Base-by-base conservation (phyloP, 2,329 filamentous ascomycete species). In the Colletotrichum eremochloae region DNA sequence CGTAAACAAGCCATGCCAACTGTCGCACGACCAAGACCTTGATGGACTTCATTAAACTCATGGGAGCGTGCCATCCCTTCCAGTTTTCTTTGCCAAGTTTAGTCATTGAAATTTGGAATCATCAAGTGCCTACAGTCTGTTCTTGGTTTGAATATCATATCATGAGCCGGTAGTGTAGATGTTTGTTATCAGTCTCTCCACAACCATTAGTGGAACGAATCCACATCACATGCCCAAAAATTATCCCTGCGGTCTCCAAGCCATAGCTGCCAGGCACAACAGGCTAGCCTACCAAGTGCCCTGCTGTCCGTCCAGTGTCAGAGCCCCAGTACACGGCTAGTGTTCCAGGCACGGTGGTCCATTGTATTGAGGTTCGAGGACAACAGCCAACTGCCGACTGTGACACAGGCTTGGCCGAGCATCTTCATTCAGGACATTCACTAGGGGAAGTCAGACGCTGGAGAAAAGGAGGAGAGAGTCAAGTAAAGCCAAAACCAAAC, bases 131-230 rank as follows among this genome's bases (percentile, higher is more conserved):
- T 66, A 64, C 14, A 60, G 15, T 14, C 65, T 60, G 24, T 72
- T 53, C 58, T 60, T 72, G 8, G 58, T 60, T 38, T 72, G 52
- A 2, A 72, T 65, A 11, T 63, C 71, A 5, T 71, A 56, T 67
- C 67, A 71, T 5, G 67, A 53, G 50, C 63, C 58, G 62, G 67
- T 67, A 42, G 62, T 71, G 50, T 48, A 69, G 38, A 29, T 8
- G 33, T 0, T 12, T 5, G 9, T 53, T 7, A 15, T 20, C 4
- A 36, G 18, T 24, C 20, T 36, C 44, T 24, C n/a, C 12, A 36
- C 14, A 4, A 18, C 24, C 29, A 52, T 65, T 12, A 64, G 31
- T 2, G 65, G 69, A 33, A 44, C 64, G 69, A 33, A 44, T 68
- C 69, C 65, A 72, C 36, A 72, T 64, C 60, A 24, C 24, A 24